phyloP scores from a whole-genome alignment of 2,329 filamentous ascomycete genomes.

The Epichloe scottii region DNA sequence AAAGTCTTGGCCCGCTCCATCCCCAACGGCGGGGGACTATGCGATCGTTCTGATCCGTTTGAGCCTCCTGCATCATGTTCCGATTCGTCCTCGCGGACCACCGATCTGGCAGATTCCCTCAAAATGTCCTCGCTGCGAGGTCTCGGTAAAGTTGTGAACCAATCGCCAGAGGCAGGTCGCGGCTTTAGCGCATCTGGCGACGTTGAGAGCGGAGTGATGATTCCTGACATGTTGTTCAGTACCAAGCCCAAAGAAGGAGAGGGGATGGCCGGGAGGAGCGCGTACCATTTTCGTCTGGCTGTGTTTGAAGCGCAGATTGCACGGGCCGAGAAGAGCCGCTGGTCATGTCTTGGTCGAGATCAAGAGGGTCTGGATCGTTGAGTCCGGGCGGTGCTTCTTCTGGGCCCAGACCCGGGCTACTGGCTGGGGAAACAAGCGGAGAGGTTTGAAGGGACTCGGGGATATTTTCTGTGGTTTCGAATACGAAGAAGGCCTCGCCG shows the following conservation, averaged over 20 bases:
- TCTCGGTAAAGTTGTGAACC: conserved; percentile 31
- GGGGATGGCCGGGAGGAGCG: neutral
- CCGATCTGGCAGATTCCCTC: conserved; percentile 30
- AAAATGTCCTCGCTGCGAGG: conserved; percentile 44
- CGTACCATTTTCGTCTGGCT: conserved; percentile 18
- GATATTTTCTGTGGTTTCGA: conserved; percentile 84
- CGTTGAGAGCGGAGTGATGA: conserved; percentile 39
- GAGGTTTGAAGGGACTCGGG: conserved; percentile 92
- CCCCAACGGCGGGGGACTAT: conserved; percentile 66
- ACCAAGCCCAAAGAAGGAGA: neutral
- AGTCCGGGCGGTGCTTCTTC: conserved; percentile 26
- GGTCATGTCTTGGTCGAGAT: conserved; percentile 40
- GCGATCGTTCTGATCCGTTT: conserved; percentile 43
- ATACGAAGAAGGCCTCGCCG: conserved; percentile 97
- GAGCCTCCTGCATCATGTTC: conserved; percentile 21
- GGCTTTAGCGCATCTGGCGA: conserved; percentile 37
- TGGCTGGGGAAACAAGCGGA: conserved; percentile 78
- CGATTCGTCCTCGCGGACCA: conserved; percentile 22
- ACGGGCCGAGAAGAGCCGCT: conserved; percentile 28
- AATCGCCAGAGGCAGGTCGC: conserved; percentile 38
- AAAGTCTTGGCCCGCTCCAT: conserved; percentile 72
- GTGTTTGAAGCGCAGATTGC: conserved; percentile 27
- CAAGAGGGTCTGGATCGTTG: conserved; percentile 58
- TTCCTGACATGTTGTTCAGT: conserved; percentile 19
- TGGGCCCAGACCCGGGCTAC: conserved; percentile 57